A percentile compares a stretch with the other conserved stretches of the same genome.
phyloP scores from a whole-genome alignment of 2,329 filamentous ascomycete genomes.

The Cordyceps pruinosa region DNA sequence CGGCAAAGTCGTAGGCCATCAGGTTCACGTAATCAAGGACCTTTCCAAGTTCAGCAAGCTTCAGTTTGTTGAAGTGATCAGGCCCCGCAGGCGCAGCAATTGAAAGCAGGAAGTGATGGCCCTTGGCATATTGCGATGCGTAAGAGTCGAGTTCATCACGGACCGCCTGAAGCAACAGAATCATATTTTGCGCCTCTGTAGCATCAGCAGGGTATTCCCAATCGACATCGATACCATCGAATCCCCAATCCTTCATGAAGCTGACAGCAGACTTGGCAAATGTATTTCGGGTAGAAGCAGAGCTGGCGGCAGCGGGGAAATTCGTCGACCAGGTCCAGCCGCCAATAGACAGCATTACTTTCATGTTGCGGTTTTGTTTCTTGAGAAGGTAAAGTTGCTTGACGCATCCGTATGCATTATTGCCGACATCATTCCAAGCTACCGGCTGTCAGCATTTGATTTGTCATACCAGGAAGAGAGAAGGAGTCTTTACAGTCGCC shows the following conservation, averaged over 20 bases:
- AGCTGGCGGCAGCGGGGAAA: conserved; percentile 62
- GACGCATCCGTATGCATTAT: conserved; percentile 71
- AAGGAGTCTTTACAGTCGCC: conserved; percentile 46
- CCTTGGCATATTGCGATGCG: conserved; percentile 34
- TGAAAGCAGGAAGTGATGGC: conserved; percentile 47
- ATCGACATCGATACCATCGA: conserved; percentile 42
- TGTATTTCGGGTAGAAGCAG: conserved; percentile 49
- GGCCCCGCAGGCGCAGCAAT: conserved; percentile 47
- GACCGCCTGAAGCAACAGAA: conserved; percentile 37
- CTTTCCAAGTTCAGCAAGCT: conserved; percentile 39
- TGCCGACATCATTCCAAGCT: conserved; percentile 55
- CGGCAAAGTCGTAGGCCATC: conserved; percentile 75
- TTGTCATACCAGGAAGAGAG: not conserved
- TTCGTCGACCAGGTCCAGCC: conserved; percentile 79
- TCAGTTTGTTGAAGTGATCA: conserved; percentile 40
- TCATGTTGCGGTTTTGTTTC: conserved; percentile 68
- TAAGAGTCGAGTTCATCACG: conserved; percentile 44
- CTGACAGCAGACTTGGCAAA: conserved; percentile 66
- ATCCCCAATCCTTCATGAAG: conserved; percentile 66
- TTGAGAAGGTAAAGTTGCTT: conserved; percentile 77
- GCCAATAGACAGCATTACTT: conserved; percentile 72
- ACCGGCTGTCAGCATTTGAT: conserved; percentile 18
- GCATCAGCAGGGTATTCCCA: conserved; percentile 34
- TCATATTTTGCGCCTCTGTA: conserved; percentile 36
- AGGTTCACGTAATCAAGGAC: conserved; percentile 53